Evolutionary conservation across 176 grass and related monocot species (phyloP), one percentile per base, ranked within the genome.

Genomic region (Musa troglodytarum): DNA sequence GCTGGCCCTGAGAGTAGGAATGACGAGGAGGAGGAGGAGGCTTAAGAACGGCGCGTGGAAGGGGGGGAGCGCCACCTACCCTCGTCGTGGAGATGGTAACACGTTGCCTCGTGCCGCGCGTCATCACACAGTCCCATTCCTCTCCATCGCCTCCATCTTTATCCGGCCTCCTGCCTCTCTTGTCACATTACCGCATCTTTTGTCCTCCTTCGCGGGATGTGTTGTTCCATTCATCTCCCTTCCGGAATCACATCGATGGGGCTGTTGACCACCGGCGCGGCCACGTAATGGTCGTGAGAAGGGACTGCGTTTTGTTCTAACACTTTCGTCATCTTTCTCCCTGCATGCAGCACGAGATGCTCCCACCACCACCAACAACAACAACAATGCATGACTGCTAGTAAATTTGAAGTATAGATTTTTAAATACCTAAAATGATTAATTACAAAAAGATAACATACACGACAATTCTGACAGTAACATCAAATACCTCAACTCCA

Each of bases 21-120:
- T 5, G 16, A 51, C 11, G 25, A 10, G 12, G 65, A 68, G 8
- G 65, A 68, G 25, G 65, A 68, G 14, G 65, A 1, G 15, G 25
- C 65, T 68, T 68, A 68, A 68, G 26, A 49, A 19, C 58, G 14
- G 8, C 16, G 8, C 16, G 15, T 1, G 61, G n/a, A 1, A 2
- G 17, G 16, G 25, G 68, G 68, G 14, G 16, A 19, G 16, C 68
- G 68, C 43, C 68, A 50, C 68, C 17, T 50, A 21, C 43, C 43
- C 15, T 17, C 43, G 49, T 34, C 68, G 9, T 10, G 16, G 34
- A 19, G 68, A 70, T 19, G 34, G 68, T 19, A 21, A 70, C 68
- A 51, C 68, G 68, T 70, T 50, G 68, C 68, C 68, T 70, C 43
- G 43, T 50, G 43, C 26, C 68, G 34, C 34, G 68, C 43, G 68